phyloP scores from a whole-genome alignment of 2,329 filamentous ascomycete genomes.

The Ophiocordyceps camponoti-rufipedis region DNA sequence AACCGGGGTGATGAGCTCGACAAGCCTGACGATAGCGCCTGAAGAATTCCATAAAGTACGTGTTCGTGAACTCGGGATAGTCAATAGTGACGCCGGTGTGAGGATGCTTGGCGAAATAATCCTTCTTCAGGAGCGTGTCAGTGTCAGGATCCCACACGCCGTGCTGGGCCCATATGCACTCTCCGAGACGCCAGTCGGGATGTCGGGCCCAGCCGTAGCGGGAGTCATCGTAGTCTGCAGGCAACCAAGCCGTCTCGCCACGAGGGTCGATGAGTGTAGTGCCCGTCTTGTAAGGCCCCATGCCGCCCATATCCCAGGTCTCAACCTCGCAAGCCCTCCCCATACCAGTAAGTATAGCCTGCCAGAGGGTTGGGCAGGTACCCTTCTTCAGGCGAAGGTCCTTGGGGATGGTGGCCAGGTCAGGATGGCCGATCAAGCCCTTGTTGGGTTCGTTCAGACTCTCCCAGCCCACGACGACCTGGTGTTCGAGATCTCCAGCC shows the following conservation, averaged over 20 bases:
- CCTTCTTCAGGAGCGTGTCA: conserved; percentile 61
- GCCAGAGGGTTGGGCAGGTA: conserved; percentile 85
- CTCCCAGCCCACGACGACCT: conserved; percentile 88
- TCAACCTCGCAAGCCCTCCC: conserved; percentile 80
- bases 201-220: conserved; percentile 84
- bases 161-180: conserved; percentile 93
- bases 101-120: conserved; percentile 76
- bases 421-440: conserved; percentile 67
- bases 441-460: conserved; percentile 89
- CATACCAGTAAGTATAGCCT: conserved; percentile 80
- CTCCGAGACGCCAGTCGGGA: conserved; percentile 75
- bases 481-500: conserved; percentile 71
- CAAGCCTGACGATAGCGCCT: conserved; percentile 59
- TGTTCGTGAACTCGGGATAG: conserved; percentile 76
- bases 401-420: conserved; percentile 63
- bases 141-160: conserved; percentile 78
- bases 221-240: conserved; percentile 65
- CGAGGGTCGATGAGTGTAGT: conserved; percentile 70
- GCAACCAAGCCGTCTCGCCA: conserved; percentile 70
- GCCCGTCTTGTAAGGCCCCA: conserved; percentile 84
- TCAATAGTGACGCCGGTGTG: conserved; percentile 54
- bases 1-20: conserved; percentile 55
- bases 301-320: conserved; percentile 81
- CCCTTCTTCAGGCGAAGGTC: conserved; percentile 88
- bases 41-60: conserved; percentile 79